Conservation (phyloP, 2,329 filamentous ascomycete species). For the Fusarium globosum region DNA sequence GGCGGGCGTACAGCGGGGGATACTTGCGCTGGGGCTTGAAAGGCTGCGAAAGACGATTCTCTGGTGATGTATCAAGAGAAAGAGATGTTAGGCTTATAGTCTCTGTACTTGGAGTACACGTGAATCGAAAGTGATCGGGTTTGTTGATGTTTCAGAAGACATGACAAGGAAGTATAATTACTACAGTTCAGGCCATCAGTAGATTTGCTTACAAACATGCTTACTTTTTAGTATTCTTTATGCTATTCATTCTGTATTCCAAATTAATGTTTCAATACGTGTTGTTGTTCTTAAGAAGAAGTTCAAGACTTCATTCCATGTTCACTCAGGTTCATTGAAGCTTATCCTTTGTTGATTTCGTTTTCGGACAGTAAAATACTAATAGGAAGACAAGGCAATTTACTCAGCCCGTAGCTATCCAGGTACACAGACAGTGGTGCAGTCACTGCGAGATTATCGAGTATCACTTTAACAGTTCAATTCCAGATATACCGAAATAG, state of each 20-base stretch:
- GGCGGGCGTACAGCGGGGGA: too few relatives aligned
- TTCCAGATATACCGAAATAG: not conserved
- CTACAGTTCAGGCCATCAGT: not conserved
- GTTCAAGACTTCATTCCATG: not conserved
- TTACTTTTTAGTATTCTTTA: not conserved
- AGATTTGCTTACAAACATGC: not conserved
- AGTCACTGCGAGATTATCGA: not conserved
- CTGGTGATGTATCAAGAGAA: too few relatives aligned
- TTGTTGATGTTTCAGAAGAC: not conserved
- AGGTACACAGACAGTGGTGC: not conserved
- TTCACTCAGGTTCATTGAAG: not conserved
- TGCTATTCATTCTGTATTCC: not conserved
- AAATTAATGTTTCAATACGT: not conserved
- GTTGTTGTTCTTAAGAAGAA: not conserved
- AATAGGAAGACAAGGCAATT: too few relatives aligned
- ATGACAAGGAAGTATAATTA: not conserved
- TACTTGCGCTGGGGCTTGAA: too few relatives aligned
- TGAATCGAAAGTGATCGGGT: too few relatives aligned
- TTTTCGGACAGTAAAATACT: not conserved
- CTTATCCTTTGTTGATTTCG: not conserved
- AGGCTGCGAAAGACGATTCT: too few relatives aligned
- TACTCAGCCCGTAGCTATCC: not conserved
- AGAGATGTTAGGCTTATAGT: too few relatives aligned
- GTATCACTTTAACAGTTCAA: not conserved
- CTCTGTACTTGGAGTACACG: too few relatives aligned